Base-by-base conservation (phyloP, 495 filamentous ascomycete species). In the Thermothielavioides terrestris region DNA sequence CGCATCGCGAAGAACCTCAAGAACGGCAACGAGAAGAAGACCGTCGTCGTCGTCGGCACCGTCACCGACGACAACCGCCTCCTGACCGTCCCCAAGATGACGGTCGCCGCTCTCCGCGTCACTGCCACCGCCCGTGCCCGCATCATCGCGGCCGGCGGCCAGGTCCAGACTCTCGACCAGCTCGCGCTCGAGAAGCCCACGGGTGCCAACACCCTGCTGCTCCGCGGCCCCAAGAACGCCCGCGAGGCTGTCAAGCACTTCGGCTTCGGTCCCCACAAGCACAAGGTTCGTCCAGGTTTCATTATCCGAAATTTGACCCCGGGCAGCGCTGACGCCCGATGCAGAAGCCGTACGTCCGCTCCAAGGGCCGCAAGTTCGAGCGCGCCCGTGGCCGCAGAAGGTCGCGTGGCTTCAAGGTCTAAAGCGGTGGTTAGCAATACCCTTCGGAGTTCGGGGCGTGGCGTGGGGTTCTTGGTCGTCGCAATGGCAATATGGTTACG, bases 291-390 rank as follows among this genome's bases (percentile, higher is more conserved):
- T 73, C 56, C 48, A 47, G 22, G 41, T 2, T 11, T 54, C 40
- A 46, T 22, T 39, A 0, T 7, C n/a, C n/a, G n/a, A 6, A 8
- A 2, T 20, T n/a, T 4, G 14, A 41, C 18, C 23, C 20, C 0
- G 34, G 47, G 49, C 49, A 42, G 54, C 12, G 35, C 69, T 76
- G 42, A 75, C 60, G 38, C 45, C 9, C 59, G 45, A 56, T 58
- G 48, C 56, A 88, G 89, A 94, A 94, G 79, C 94, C 94, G 22
- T 90, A 96, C 60, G 82, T 98, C 61, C 81, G 84, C 71, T 92
- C 86, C 79, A 98, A 98, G 83, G 94, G 94, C 62, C 85, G 94
- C 70, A 98, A 98, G 79, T 98, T 97, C 77, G 92, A 98, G 82
- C 77, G 80, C 47, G 92, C 91, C 66, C 90, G 92, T 89, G 92